Percentiles rank a stretch among this genome's conserved stretches.
Evolutionary conservation across 345 rosid genomes (phyloP).

Genomic region (Aegle marmelos): DNA sequence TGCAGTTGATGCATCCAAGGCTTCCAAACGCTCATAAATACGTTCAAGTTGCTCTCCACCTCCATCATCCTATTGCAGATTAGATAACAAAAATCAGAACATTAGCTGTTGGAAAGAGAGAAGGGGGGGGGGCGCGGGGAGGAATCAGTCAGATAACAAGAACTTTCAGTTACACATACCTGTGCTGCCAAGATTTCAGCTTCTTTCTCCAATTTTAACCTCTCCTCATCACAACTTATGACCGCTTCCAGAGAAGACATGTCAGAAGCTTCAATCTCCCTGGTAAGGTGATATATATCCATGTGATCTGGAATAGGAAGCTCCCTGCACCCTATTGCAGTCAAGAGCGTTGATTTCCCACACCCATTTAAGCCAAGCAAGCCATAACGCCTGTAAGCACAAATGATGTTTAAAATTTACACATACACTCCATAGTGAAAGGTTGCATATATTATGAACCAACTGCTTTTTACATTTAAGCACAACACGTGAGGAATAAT

Average conservation of each 20-base stretch:
- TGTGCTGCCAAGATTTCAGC: conserved; percentile 66
- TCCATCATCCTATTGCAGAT: conserved; percentile 70
- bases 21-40: conserved; percentile 86
- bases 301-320: conserved; percentile 94
- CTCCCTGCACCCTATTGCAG: conserved; percentile 85
- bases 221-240: conserved; percentile 91
- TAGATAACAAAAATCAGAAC: neutral
- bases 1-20: conserved; percentile 92
- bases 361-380: conserved; percentile 97
- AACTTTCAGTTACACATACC: conserved; percentile 32
- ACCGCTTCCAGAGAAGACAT: conserved; percentile 93
- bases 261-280: conserved; percentile 96
- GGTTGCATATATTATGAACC: neutral
- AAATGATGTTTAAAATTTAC: neutral
- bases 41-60: conserved; percentile 94
- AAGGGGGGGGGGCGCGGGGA: too few species aligned
- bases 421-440: neutral
- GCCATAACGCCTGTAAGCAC: conserved; percentile 76
- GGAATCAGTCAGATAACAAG: neutral
- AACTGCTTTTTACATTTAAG: neutral
- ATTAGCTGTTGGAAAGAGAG: neutral
- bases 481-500: neutral
- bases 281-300: conserved; percentile 86
- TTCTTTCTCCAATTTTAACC: conserved; percentile 87
- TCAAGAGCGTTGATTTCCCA: conserved; percentile 91